Percentiles rank a stretch among this genome's conserved stretches.
Evolutionary conservation across 768 basidiomycete genomes (phyloP).

Genomic region (Naematelia encephala): DNA sequence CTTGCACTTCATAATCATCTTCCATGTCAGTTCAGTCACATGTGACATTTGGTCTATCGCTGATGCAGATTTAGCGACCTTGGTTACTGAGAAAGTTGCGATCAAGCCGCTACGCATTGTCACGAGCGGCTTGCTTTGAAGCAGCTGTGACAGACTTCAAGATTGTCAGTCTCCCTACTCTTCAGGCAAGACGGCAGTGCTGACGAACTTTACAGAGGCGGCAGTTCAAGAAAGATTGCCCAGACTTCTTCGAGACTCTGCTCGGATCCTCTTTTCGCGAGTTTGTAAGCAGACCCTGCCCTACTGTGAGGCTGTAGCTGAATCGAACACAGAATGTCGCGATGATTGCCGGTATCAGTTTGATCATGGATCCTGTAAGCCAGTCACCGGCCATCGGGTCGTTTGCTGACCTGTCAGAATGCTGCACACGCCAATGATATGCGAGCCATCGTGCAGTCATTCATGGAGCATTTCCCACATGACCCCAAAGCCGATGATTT

Average conservation of each 20-base stretch:
- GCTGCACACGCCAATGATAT: conserved; percentile 42
- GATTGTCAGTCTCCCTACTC: conserved; percentile 52
- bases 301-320: neutral
- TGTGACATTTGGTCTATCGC: neutral
- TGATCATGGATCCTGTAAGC: conserved; percentile 46
- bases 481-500: conserved; percentile 44
- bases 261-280: conserved; percentile 46
- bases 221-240: conserved; percentile 45
- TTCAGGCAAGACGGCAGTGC: neutral
- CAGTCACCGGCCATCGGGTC: too few species aligned
- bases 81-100: conserved; percentile 76
- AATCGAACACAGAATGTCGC: conserved; percentile 39
- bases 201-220: conserved; percentile 28
- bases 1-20: conserved; percentile 47
- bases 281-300: conserved; percentile 32
- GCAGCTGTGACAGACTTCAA: conserved; percentile 83
- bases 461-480: conserved; percentile 45
- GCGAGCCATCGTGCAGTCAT: conserved; percentile 40
- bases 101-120: conserved; percentile 75
- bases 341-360: conserved; percentile 47
- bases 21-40: conserved; percentile 40
- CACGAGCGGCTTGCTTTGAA: conserved; percentile 82
- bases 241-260: conserved; percentile 46
- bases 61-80: conserved; percentile 61
- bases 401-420: conserved; percentile 14